Evolutionary conservation across 345 rosid species (phyloP).

Genomic region (Erodium maritimum): DNA sequence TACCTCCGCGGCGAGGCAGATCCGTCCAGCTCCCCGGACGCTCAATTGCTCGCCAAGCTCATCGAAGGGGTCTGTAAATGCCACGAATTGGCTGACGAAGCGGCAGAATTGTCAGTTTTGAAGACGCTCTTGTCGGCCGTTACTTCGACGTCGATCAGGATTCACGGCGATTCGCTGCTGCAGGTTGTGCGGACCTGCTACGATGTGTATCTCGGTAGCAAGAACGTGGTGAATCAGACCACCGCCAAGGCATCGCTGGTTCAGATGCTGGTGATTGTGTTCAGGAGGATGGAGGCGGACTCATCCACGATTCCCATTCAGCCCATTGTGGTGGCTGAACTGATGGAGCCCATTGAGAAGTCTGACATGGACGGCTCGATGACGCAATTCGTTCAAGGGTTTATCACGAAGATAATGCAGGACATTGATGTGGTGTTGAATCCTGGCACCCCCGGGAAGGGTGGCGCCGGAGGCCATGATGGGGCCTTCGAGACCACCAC

Average conservation of each 20-base stretch:
- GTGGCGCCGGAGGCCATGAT: constrained; percentile 36
- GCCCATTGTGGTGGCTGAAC: constrained; percentile 97
- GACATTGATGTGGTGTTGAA: constrained; percentile 61
- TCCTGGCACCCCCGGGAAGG: constrained; percentile 42
- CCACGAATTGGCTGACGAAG: constrained; percentile 72
- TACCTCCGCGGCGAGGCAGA: constrained; percentile 98
- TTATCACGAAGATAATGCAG: constrained; percentile 67
- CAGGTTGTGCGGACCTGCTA: constrained; percentile 89
- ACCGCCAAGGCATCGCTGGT: constrained; percentile 93
- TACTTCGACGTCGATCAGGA: constrained; percentile 71
- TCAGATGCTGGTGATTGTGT: constrained; percentile 94
- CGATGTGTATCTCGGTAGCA: constrained; percentile 84
- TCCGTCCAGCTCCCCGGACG: constrained; percentile 62
- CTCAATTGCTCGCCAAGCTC: constrained; percentile 48
- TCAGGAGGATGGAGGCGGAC: constrained; percentile 98
- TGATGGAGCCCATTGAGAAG: constrained; percentile 82
- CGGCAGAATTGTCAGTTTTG: constrained; percentile 52
- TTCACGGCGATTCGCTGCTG: constrained; percentile 86
- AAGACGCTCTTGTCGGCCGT: constrained; percentile 84
- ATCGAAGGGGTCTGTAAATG: constrained; percentile 81
- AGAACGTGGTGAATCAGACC: constrained; percentile 81
- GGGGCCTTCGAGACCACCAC: constrained; percentile 57
- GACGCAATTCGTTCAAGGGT: constrained; percentile 80
- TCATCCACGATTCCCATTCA: constrained; percentile 86
- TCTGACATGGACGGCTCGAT: constrained; percentile 69